Conservation (phyloP, 495 filamentous ascomycete genomes). For the Aspergillus cristatus region DNA sequence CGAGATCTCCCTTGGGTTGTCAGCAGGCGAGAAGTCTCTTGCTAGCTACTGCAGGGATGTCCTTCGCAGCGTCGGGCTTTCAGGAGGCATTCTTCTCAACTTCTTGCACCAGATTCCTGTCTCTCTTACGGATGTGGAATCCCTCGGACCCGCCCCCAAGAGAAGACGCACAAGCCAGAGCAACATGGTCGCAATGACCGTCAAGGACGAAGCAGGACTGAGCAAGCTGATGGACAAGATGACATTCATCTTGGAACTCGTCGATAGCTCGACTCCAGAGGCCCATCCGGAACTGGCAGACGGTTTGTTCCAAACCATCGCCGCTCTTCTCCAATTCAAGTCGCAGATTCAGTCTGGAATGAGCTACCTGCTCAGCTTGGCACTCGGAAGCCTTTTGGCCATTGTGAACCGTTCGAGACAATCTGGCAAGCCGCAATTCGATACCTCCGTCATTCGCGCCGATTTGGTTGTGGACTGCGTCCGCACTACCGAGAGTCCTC, state of each 20-base stretch:
- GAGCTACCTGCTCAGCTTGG: slow-evolving; percentile 74
- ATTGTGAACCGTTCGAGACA: slow-evolving; percentile 68
- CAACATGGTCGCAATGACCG: slow-evolving; percentile 39
- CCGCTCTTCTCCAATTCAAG: slow-evolving; percentile 75
- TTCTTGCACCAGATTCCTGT: slow-evolving; percentile 63
- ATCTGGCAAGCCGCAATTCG: slow-evolving; percentile 51
- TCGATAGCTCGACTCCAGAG: slow-evolving; percentile 66
- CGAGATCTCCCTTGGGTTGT: slow-evolving; percentile 34
- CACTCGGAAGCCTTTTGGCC: slow-evolving; percentile 63
- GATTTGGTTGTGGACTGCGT: slow-evolving; percentile 89
- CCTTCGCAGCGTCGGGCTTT: slow-evolving; percentile 56
- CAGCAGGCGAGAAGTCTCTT: slow-evolving; percentile 17
- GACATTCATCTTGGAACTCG: slow-evolving; percentile 79
- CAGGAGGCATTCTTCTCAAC: slow-evolving; percentile 57
- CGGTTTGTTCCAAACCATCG: slow-evolving; percentile 69
- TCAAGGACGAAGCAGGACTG: slow-evolving; percentile 44
- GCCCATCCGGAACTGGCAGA: slow-evolving; percentile 63
- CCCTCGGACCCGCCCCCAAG: slow-evolving; percentile 59
- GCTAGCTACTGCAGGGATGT: slow-evolving; percentile 54
- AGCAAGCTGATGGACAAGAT: slow-evolving; percentile 57
- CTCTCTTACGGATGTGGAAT: slow-evolving; percentile 49
- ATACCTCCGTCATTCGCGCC: slow-evolving; percentile 64
- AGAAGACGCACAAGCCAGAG: slow-evolving; percentile 64
- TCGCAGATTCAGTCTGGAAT: slow-evolving; percentile 63
- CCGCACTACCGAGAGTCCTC: slow-evolving; percentile 74